A percentile compares a stretch with the other conserved stretches of the same genome.
These are phyloP conservation scores for Brassica balearica DNA, from an alignment of 441 rosid genomes.

Conservation along the genomic window DNA sequence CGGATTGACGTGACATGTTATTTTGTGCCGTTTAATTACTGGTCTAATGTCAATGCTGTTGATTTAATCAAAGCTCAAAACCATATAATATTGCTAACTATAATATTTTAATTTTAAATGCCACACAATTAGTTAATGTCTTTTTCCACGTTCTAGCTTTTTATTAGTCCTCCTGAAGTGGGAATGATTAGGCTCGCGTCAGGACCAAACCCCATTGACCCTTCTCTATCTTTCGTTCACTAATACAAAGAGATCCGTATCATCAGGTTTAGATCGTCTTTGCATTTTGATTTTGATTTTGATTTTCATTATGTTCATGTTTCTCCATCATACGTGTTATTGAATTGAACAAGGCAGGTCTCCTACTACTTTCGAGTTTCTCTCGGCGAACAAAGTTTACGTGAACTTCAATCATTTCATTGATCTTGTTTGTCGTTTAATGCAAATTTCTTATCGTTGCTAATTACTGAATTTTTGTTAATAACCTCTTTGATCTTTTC, in stretches of 20 bases:
- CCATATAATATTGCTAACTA: neutral
- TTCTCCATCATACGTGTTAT: neutral
- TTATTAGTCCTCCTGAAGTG: conserved; percentile 16
- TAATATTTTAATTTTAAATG: neutral
- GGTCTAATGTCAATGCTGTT: conserved; percentile 28
- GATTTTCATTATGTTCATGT: neutral
- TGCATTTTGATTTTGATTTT: neutral
- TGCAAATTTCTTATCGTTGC: neutral
- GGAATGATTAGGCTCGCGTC: conserved; percentile 39
- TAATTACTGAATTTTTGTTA: neutral
- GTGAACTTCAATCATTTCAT: neutral
- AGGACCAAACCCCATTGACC: conserved; percentile 33
- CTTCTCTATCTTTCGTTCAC: conserved; percentile 12
- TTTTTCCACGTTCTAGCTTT: conserved; percentile 21
- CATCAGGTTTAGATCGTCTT: conserved; percentile 32
- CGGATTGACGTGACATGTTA: neutral
- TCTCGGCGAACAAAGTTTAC: neutral
- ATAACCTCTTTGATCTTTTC: neutral
- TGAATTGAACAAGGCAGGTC: neutral
- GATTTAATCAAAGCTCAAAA: conserved; percentile 15
- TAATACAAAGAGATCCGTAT: conserved; percentile 31
- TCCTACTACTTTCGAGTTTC: neutral
- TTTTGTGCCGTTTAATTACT: neutral
- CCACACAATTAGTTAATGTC: conserved; percentile 8
- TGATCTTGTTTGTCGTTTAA: neutral